Evolutionary conservation across 1,139 yeast species (phyloP), one percentile per base, ranked within the genome.

Genomic region (Zygosaccharomyces sapae): DNA sequence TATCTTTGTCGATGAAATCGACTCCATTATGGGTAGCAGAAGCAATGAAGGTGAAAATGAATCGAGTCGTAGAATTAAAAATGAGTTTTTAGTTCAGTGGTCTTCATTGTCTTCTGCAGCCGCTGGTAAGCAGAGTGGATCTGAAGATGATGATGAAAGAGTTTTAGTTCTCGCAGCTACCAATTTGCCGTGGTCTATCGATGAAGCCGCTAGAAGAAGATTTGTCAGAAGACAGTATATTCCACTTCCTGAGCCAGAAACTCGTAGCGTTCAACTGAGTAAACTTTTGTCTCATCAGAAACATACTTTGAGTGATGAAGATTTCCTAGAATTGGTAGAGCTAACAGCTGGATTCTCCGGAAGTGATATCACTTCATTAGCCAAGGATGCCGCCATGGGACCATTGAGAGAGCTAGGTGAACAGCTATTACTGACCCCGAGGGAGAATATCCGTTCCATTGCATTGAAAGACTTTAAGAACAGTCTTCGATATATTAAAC

Each of bases 311-410:
- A 69, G 77, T 25, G 86, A 79, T 0, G 74, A 67, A 8, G 96
- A 90, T 52, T 76, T 82, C 54, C 73, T 73, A 3, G 72, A 71
- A 46, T 72, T 92, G 27, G 76, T 87, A 37, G 71, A 71, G 10
- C 69, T 79, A 58, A 89, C 89, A 1, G 84, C 81, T 43, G 95
- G 95, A 1, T 89, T 84, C 66, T 83, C 96, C 43, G 98, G 98
- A 2, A 83, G 95, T 56, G 98, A 92, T 67, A 79, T 92, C 47
- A 92, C 97, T 0, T 96, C 97, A 0, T 71, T 92, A 55, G 96
- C 97, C 1, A 92, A 92, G 66, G 98, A 92, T 67, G 95, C 97
- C 2, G 98, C 98, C 1, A 90, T 92, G 97, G 97, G 97, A 0
- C 98, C 98, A 1, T 70, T 94, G 47, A 74, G 98, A 55, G 83